phyloP scores from a whole-genome alignment of 2,329 filamentous ascomycete genomes.

The Colletotrichum tabaci region DNA sequence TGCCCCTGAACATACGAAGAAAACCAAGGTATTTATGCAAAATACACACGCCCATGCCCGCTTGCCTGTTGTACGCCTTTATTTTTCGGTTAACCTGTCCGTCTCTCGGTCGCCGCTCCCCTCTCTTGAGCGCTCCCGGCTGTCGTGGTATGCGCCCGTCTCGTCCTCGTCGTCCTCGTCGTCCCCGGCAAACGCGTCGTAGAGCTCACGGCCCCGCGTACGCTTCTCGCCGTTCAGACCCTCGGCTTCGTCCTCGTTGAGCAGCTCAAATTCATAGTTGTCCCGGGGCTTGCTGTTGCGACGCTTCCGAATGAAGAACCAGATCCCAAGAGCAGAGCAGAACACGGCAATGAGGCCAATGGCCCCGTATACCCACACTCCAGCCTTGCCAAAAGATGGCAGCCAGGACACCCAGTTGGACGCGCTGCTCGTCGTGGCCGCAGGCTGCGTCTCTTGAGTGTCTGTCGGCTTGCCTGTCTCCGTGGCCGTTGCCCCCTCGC shows the following conservation, averaged over 20 bases:
- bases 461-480: constrained; percentile 51
- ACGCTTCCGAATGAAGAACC: constrained; percentile 84
- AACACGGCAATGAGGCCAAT: constrained; percentile 88
- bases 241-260: constrained; percentile 84
- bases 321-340: constrained; percentile 84
- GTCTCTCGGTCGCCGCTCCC: constrained; percentile 37
- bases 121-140: constrained; percentile 42
- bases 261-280: constrained; percentile 94
- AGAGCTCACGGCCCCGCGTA: constrained; percentile 87
- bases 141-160: constrained; percentile 56
- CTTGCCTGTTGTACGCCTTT: constrained; percentile 26
- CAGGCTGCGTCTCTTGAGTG: constrained; percentile 52
- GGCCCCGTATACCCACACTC: constrained; percentile 94
- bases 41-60: constrained; percentile 32
- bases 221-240: constrained; percentile 68
- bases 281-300: constrained; percentile 83
- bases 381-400: constrained; percentile 90
- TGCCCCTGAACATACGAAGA: constrained; percentile 37
- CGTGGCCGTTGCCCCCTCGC: constrained; percentile 49
- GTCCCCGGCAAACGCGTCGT: constrained; percentile 96
- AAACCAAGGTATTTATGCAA: constrained; percentile 38
- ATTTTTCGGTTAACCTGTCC: constrained; percentile 43
- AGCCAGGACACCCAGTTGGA: constrained; percentile 88
- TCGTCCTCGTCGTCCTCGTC: constrained; percentile 79
- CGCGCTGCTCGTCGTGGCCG: constrained; percentile 66